Percentiles rank a stretch among this genome's conserved stretches.
Conservation (phyloP, 148 eudicot species). For the Rhododendron molle region DNA sequence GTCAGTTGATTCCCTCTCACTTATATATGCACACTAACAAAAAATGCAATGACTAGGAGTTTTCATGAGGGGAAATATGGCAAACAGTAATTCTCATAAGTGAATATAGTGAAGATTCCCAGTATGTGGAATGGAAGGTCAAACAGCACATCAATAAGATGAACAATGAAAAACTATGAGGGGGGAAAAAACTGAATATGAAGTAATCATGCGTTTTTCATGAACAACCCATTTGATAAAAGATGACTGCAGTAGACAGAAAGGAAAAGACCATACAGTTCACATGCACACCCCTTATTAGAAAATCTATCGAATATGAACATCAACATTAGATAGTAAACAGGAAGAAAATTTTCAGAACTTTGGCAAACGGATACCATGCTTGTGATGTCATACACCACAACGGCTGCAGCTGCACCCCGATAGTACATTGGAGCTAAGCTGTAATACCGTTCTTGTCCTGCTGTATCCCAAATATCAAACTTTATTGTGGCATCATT, state of each 20-base stretch:
- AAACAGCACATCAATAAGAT: neutral
- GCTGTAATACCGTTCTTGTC: constrained; percentile 78
- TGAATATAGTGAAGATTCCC: neutral
- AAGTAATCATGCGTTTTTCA: neutral
- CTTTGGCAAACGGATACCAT: constrained; percentile 24
- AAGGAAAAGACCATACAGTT: neutral
- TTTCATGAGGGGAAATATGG: neutral
- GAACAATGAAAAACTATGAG: neutral
- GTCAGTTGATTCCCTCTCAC: neutral
- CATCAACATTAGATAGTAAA: neutral
- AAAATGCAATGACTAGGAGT: neutral
- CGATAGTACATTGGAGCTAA: constrained; percentile 88
- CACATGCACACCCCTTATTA: neutral
- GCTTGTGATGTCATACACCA: constrained; percentile 72
- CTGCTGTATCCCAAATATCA: constrained; percentile 87
- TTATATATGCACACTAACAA: neutral
- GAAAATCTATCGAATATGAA: neutral
- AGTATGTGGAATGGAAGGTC: neutral
- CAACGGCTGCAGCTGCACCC: constrained; percentile 71
- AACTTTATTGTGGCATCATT: constrained; percentile 56
- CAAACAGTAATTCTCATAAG: neutral
- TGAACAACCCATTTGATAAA: neutral
- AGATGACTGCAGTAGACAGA: neutral
- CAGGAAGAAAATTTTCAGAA: neutral
- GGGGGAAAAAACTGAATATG: neutral